Percentiles rank a stretch among this genome's conserved stretches.
These are phyloP conservation scores for Ilex asprella DNA, from an alignment of 257 asterid species.

Conservation along the genomic window DNA sequence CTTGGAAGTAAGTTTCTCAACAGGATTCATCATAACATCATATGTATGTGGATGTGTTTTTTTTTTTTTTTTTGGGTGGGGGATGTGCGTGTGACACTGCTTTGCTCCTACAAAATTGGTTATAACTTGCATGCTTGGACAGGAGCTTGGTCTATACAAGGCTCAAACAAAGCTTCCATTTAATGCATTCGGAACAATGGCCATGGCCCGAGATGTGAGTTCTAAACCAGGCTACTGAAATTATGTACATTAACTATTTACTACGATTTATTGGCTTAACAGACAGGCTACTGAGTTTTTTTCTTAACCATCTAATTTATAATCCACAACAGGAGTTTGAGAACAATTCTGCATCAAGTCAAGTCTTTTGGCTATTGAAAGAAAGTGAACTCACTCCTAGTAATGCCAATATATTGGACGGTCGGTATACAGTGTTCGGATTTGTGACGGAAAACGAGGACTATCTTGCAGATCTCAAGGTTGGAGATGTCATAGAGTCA, in stretches of 20 bases:
- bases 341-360: slow-evolving; percentile 94
- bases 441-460: slow-evolving; percentile 80
- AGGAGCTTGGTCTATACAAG: slow-evolving; percentile 97
- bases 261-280: too few relatives aligned
- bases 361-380: slow-evolving; percentile 92
- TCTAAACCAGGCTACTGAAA: slow-evolving; percentile 3
- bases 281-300: too few relatives aligned
- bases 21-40: not conserved
- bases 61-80: not conserved
- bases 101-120: slow-evolving; percentile 4
- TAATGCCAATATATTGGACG: slow-evolving; percentile 94
- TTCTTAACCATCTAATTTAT: too few relatives aligned
- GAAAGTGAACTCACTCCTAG: slow-evolving; percentile 98
- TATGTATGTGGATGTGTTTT: not conserved
- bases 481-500: slow-evolving; percentile 94
- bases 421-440: slow-evolving; percentile 88
- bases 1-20: slow-evolving; percentile 62
- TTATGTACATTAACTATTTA: too few relatives aligned
- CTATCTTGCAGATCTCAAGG: slow-evolving; percentile 84
- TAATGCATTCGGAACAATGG: slow-evolving; percentile 98
- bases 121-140: slow-evolving; percentile 17
- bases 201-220: slow-evolving; percentile 94
- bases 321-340: slow-evolving; percentile 67
- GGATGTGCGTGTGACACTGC: not conserved
- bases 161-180: slow-evolving; percentile 97